Evolutionary conservation across 2,329 filamentous ascomycete species (phyloP).

Genomic region (Alternaria triticimaculans): DNA sequence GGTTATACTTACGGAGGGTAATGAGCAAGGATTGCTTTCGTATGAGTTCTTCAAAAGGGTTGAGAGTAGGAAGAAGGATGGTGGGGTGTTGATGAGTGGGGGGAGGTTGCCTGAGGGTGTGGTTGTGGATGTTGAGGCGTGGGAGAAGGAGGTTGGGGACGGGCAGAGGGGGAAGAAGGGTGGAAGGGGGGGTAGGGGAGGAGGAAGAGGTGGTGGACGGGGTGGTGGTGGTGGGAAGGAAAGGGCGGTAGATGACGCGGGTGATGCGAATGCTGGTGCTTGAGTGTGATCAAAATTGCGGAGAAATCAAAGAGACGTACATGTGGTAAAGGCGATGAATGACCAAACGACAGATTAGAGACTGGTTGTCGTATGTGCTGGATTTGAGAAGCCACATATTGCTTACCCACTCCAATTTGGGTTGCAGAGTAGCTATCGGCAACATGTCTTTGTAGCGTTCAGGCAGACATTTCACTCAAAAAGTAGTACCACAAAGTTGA

Average conservation of each 20-base stretch:
- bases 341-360: background rate
- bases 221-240: conserved; percentile 29
- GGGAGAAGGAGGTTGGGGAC: conserved; percentile 42
- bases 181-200: conserved; percentile 29
- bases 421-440: background rate
- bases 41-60: conserved; percentile 72
- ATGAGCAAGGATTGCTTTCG: conserved; percentile 52
- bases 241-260: conserved; percentile 30
- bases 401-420: background rate
- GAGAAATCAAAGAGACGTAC: background rate
- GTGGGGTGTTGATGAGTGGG: conserved; percentile 73
- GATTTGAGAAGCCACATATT: background rate
- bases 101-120: conserved; percentile 62
- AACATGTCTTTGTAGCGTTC: background rate
- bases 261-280: conserved; percentile 28
- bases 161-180: conserved; percentile 30
- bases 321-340: background rate
- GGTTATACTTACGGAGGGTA: conserved; percentile 55
- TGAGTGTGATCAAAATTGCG: conserved; percentile 2
- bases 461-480: background rate
- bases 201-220: conserved; percentile 24
- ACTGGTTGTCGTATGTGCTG: background rate
- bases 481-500: background rate
- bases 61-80: conserved; percentile 64
- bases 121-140: conserved; percentile 45